Conservation (phyloP, 345 rosid species). For the Populus alba region DNA sequence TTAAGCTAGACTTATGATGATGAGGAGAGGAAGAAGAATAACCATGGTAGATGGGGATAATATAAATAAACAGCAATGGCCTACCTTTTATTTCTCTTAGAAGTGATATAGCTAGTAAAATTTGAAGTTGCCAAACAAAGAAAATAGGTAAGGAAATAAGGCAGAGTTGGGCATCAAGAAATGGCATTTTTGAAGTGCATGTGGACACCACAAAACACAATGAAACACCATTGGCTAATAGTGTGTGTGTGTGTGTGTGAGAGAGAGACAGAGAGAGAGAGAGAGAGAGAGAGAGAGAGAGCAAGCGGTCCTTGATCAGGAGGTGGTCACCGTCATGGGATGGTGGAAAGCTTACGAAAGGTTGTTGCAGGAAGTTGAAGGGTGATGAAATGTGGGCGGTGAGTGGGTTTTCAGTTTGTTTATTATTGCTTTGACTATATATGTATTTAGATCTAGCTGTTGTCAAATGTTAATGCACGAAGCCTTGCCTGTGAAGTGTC, state of each 20-base stretch:
- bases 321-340: constrained; percentile 33
- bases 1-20: neutral
- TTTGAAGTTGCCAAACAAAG: constrained; percentile 3
- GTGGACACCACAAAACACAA: constrained; percentile 32
- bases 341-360: constrained; percentile 38
- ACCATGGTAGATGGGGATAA: neutral
- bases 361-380: constrained; percentile 30
- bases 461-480: neutral
- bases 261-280: too few species aligned
- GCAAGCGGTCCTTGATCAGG: constrained; percentile 25
- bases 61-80: constrained; percentile 20
- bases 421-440: neutral
- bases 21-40: neutral
- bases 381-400: constrained; percentile 40
- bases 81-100: neutral
- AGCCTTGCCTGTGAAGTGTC: too few species aligned
- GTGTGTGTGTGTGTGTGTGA: too few species aligned
- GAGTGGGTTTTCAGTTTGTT: constrained; percentile 1
- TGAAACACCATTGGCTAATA: neutral
- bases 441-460: neutral
- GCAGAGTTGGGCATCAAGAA: constrained; percentile 11
- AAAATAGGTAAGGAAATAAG: constrained; percentile 36
- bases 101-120: neutral
- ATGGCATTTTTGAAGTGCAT: constrained; percentile 14
- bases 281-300: too few species aligned